Base-by-base conservation (phyloP, 2,329 filamentous ascomycete species). In the Didymella glomerata region DNA sequence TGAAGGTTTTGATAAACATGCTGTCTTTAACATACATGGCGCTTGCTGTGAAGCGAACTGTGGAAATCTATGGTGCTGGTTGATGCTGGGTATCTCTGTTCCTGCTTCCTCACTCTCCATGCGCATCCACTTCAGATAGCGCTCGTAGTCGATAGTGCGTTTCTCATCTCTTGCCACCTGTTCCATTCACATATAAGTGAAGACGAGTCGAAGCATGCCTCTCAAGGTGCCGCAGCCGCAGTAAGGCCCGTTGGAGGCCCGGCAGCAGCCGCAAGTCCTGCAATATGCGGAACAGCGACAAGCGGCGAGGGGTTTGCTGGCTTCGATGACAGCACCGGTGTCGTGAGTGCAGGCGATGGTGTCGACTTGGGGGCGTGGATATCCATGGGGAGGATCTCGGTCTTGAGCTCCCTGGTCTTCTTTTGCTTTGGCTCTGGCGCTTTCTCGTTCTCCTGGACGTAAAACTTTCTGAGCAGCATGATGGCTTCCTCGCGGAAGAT, bases 361-460 rank as follows among this genome's bases (percentile, higher is more conserved):
- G 71, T 66, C 13, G 69, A 69, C 59, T 76, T 76, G 10, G 74
- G 74, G n/a, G 71, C 72, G 48, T 76, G 73, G 25, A 76, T 70
- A 48, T 80, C 77, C 62, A 81, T 78, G 40, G 81, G 81, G 57
- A 82, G 68, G 56, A 87, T 85, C 62, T 82, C 82, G 14, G 84
- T 86, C 73, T 88, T 89, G 65, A 89, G 75, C 72, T 88, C 85
- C 59, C 86, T 78, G 48, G 86, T 85, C 76, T 85, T 87, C 77
- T 89, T 89, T 48, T 85, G 82, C 68, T 85, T 85, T 42, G 86
- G 87, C 65, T 88, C 86, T 2, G 86, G 86, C 30, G 86, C 87
- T 83, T 95, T 91, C 64, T 91, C 92, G 78, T 99, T 99, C 78
- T 99, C 93, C 78, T 99, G 95, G 30, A 99, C 91, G 76, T 99